Conservation (phyloP, 2,329 filamentous ascomycete species). For the Ceratocystis albifundus region DNA sequence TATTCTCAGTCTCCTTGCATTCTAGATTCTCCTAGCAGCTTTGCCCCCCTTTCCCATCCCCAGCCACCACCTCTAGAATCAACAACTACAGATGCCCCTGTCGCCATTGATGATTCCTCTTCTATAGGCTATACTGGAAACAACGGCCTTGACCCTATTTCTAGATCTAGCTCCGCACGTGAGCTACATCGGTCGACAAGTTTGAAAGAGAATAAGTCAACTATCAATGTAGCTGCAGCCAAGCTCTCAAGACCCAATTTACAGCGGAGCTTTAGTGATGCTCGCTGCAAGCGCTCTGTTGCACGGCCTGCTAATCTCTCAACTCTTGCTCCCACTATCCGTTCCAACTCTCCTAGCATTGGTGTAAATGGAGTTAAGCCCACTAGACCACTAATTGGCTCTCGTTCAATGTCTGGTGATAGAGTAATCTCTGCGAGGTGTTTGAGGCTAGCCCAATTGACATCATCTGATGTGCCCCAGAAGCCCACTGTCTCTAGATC, state of each 20-base stretch:
- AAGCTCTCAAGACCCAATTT: conserved; percentile 37
- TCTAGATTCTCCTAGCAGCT: conserved; percentile 30
- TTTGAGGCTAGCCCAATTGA: conserved; percentile 39
- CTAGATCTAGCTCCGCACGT: background rate
- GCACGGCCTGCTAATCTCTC: conserved; percentile 35
- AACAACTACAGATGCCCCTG: background rate
- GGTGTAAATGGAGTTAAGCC: conserved; percentile 18
- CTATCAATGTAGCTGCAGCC: conserved; percentile 40
- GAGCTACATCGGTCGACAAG: conserved; percentile 37
- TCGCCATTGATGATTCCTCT: conserved; percentile 16
- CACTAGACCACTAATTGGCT: conserved; percentile 29
- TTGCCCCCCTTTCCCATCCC: background rate
- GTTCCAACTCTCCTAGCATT: conserved; percentile 27
- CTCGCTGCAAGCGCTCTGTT: conserved; percentile 36
- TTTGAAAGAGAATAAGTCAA: conserved; percentile 33
- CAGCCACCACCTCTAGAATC: conserved; percentile 7
- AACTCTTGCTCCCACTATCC: conserved; percentile 38
- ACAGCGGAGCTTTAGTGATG: conserved; percentile 45
- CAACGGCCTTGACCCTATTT: no score
- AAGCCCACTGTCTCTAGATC: conserved; percentile 33
- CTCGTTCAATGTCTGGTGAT: conserved; percentile 31
- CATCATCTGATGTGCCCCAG: conserved; percentile 44
- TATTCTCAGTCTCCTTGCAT: conserved; percentile 41
- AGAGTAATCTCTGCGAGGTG: conserved; percentile 43
- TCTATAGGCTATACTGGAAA: conserved; percentile 13